Evolutionary conservation across 768 basidiomycete genomes (phyloP).

Genomic region (Trametes coccinea): DNA sequence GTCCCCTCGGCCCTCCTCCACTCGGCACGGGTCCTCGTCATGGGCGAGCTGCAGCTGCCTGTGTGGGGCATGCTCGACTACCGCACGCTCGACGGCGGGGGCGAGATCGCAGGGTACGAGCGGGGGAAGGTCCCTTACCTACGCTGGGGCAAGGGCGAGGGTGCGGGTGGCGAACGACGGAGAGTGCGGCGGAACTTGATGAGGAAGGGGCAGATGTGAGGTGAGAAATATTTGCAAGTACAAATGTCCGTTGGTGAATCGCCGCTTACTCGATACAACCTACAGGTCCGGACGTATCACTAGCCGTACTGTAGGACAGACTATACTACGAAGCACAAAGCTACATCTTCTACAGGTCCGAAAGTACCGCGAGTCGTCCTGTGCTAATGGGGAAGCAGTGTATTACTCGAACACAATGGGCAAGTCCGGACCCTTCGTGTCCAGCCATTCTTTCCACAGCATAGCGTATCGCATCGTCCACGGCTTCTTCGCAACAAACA

Average conservation of each 20-base stretch:
- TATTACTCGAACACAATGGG: constrained; percentile 37
- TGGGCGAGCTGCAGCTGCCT: constrained; percentile 87
- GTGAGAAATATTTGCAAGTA: background rate
- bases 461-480: constrained; percentile 34
- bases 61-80: constrained; percentile 87
- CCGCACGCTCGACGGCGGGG: constrained; percentile 38
- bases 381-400: background rate
- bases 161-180: constrained; percentile 70
- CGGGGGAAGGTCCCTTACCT: constrained; percentile 72
- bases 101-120: constrained; percentile 53
- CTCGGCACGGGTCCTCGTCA: constrained; percentile 56
- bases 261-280: no score
- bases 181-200: constrained; percentile 84
- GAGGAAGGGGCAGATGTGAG: constrained; percentile 72
- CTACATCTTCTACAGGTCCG: background rate
- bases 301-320: no score
- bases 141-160: constrained; percentile 71
- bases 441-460: constrained; percentile 44
- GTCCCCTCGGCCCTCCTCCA: constrained; percentile 52
- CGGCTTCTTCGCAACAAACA: constrained; percentile 29
- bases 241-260: background rate
- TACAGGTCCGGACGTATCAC: no score
- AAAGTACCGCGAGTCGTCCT: background rate
- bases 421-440: constrained; percentile 36
- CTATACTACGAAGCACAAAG: no score